Base-by-base conservation (phyloP, 768 basidiomycete genomes). In the Boletus bicolor region DNA sequence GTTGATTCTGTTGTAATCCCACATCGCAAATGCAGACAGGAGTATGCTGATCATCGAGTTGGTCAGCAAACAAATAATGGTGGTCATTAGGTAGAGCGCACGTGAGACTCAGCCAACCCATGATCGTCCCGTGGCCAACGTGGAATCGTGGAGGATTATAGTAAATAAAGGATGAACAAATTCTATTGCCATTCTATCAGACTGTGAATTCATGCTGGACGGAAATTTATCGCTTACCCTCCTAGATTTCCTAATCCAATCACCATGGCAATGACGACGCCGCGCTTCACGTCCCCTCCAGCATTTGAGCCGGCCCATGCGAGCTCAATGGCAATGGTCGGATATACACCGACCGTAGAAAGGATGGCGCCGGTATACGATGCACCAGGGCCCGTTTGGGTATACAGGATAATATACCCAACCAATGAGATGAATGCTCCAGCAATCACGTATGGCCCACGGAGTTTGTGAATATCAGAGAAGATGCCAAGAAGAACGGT, bases 261-360 rank as follows among this genome's bases (percentile, higher is more conserved):
- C 17, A 84, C 76, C 72, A 81, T 75, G 7, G 79, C 84, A 36
- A 84, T 57, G 12, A 75, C 74, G 14, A 83, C 74, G 26, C 75
- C 83, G 52, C 77, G 75, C 61, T 80, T 79, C 46, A 79, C 56
- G 60, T 82, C 82, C 21, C 84, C 82, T 24, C 83, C 83, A 0
- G 80, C 77, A 51, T 82, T 81, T 8, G 79, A 78, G 2, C 77
- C 75, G 2, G 73, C 78, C 84, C 84, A 86, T 36, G 82, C 80
- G 3, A 85, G 65, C 26, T 65, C 63, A n/a, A 83, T 71, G 32
- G 71, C 73, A 49, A 83, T 73, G 6, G 76, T 77, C 1, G 84
- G 80, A 59, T 70, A 84, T 7, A 82, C 77, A 19, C 83, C 84
- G n/a, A 74, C 66, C 3, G 82, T 78, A 28, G 80, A 77, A 39